Evolutionary conservation across 2,329 filamentous ascomycete species (phyloP), one percentile per base, ranked within the genome.

Genomic region (Aplosporella prunicola): DNA sequence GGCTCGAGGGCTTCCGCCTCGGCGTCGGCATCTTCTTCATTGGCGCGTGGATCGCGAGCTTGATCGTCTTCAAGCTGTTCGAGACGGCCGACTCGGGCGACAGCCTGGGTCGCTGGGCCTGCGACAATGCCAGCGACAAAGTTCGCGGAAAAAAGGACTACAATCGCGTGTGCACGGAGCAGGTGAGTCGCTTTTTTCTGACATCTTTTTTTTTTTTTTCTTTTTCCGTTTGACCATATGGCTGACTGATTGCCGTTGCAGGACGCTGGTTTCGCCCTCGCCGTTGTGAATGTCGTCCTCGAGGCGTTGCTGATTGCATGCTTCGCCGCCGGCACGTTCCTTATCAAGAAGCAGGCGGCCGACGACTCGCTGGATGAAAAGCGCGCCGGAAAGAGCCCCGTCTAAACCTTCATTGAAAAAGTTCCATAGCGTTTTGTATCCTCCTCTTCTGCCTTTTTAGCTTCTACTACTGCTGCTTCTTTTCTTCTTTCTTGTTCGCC

Each of bases 11-110:
- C 5, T 32, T 43, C 39, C 17, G 49, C 39, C 10, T 43, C 20
- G 16, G 46, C 9, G 34, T 32, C 7, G 47, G 44, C 52, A 11
- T 41, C 9, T 31, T 41, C 13, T 32, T 32, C 23, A 23, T 41
- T 14, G 61, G 10, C 45, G 57, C 42, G 31, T 52, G 5, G 44
- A 47, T 44, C 9, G 35, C 38, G 28, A 36, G 17, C 11, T 40
- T 42, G 8, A 43, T 40, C 0, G 62, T 48, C 38, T 33, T 50
- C 43, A 36, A 47, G 47, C 13, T 31, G 13, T 41, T 41, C 10
- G 33, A 32, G 32, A 14, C 28, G 7, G 22, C 16, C 5, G 14
- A 13, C 1, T 26, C 25, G 5, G 32, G 32, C 4, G 20, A 35
- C 2, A 36, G 32, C 11, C 16, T 41, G 22, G 29, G 27, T 1